Evolutionary conservation across 2,329 filamentous ascomycete species (phyloP).

Genomic region (Colletotrichum ledebouriae): DNA sequence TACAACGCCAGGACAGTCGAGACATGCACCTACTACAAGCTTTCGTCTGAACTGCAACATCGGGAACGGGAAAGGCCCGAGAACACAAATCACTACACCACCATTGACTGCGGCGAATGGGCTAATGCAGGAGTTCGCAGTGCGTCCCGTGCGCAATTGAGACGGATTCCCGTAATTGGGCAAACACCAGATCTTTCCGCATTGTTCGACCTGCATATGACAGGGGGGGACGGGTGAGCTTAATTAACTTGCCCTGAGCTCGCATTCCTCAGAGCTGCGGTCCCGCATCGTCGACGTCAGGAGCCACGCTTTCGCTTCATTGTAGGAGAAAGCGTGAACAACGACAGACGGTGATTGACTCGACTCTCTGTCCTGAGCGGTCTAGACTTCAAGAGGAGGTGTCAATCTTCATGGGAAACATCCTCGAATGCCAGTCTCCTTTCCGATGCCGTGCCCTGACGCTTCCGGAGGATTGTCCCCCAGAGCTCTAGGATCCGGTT

Average conservation of each 20-base stretch:
- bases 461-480: constrained; percentile 31
- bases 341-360: too few species aligned
- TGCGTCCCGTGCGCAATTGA: not conserved
- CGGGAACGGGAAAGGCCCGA: not conserved
- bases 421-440: not conserved
- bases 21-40: not conserved
- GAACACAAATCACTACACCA: constrained; percentile 20
- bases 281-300: constrained; percentile 14
- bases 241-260: constrained; percentile 25
- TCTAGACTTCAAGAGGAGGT: not conserved
- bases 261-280: constrained; percentile 7
- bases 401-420: not conserved
- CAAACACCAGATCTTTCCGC: not conserved
- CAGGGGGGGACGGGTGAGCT: constrained; percentile 31
- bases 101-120: not conserved
- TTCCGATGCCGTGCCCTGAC: constrained; percentile 5
- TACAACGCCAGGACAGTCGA: not conserved
- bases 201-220: constrained; percentile 17
- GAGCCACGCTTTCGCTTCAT: not conserved
- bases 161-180: constrained; percentile 2
- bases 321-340: not conserved
- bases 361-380: too few species aligned
- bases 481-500: not conserved
- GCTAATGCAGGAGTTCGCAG: constrained; percentile 36
- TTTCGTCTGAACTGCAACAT: constrained; percentile 1